Evolutionary conservation across 2,329 filamentous ascomycete species (phyloP).

Genomic region (Neophaeococcomyces mojaviensis): DNA sequence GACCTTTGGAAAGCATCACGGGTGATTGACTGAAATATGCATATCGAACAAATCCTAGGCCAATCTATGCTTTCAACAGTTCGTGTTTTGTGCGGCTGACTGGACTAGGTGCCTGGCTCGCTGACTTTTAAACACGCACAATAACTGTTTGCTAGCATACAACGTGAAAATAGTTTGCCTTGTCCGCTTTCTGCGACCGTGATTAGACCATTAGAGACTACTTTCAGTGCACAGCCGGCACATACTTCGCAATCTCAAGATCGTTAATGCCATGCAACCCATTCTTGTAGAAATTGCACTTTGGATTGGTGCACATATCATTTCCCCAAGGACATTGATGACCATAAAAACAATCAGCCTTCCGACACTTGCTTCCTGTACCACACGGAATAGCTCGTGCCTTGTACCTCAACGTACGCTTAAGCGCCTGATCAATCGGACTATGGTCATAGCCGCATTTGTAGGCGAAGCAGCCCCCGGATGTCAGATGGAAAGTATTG

Average conservation of each 20-base stretch:
- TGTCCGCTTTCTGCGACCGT: no score
- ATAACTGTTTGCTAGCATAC: no score
- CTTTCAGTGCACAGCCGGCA: slow-evolving; percentile 6
- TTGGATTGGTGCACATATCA: slow-evolving; percentile 14
- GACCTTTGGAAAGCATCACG: not conserved
- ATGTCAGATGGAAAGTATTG: slow-evolving; percentile 42
- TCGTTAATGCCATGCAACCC: slow-evolving; percentile 18
- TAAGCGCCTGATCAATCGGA: slow-evolving; percentile 32
- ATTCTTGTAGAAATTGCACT: slow-evolving; percentile 15
- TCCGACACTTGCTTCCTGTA: slow-evolving; percentile 35
- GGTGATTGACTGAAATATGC: not conserved
- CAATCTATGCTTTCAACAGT: no score
- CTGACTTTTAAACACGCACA: no score
- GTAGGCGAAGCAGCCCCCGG: slow-evolving; percentile 20
- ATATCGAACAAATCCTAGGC: no score
- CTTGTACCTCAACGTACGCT: slow-evolving; percentile 39
- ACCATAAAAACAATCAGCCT: slow-evolving; percentile 38
- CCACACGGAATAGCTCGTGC: slow-evolving; percentile 38
- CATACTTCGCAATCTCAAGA: slow-evolving; percentile 16
- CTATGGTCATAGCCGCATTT: slow-evolving; percentile 42
- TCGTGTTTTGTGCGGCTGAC: no score
- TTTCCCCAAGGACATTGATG: slow-evolving; percentile 29
- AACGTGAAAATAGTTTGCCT: no score
- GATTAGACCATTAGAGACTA: no score
- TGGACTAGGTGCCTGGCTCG: no score